Base-by-base conservation (phyloP, 2,329 filamentous ascomycete species). In the Cladosporium sp. region DNA sequence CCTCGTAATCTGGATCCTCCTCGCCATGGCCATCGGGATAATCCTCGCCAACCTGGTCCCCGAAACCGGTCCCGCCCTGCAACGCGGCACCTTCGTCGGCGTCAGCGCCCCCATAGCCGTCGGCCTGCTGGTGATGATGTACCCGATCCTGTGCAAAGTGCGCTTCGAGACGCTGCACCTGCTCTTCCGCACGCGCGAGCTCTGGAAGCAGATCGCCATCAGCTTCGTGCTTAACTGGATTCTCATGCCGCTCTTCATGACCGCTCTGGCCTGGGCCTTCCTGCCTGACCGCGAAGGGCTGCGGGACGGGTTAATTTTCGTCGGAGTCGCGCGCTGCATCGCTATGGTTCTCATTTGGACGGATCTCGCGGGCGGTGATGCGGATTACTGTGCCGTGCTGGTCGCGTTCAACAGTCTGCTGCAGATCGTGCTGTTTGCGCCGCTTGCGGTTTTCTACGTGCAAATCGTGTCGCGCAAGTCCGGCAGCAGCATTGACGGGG, bases 61-160 rank as follows among this genome's bases (percentile, higher is more conserved):
- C 0, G 72, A 71, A 18, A 80, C 79, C 1, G 82, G 78, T 0
- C 74, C 75, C 0, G 77, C 80, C 0, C 64, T 91, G n/a, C 78
- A 90, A 52, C 80, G 76, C 58, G 87, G 86, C 4, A 79, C 80
- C 20, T 89, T 91, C 58, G 85, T 86, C 0, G 81, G 82, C 0
- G 82, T 86, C 0, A 84, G 81, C 1, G 68, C 85, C 24, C 83
- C 84, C 0, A 86, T 87, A 38, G 81, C 81, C 81, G 72, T 93
- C 39, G 88, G 89, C 0, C 70, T 95, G 1, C 75, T 95, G 1
- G 83, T 92, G 37, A 95, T 95, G 88, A 95, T 95, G 88, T 93
- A 92, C 62, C 89, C 88, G 0, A 93, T 95, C 51, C 72, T 93
- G 0, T 93, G 88, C 75, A 92, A 91, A 66, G 85, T 93, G 7